These are phyloP conservation scores for Astragalus glycyphyllos DNA, from an alignment of 306 rosid species.

Conservation along the genomic window DNA sequence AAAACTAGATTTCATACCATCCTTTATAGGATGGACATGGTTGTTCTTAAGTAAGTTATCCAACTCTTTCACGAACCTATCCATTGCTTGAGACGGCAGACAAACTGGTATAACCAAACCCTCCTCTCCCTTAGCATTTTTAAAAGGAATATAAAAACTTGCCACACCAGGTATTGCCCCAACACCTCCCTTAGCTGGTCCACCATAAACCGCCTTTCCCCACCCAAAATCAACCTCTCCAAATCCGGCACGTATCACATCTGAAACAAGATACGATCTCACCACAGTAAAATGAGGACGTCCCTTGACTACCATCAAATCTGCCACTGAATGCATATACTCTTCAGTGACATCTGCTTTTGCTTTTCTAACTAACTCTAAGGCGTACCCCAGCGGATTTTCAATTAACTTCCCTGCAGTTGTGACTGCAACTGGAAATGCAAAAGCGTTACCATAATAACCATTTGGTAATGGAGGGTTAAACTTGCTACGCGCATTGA, in stretches of 20 bases:
- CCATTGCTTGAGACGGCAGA: conserved; percentile 17
- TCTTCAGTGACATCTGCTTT: conserved; percentile 58
- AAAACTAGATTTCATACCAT: no score
- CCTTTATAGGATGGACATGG: background rate
- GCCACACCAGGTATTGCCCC: background rate
- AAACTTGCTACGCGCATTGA: conserved; percentile 50
- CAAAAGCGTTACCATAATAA: conserved; percentile 67
- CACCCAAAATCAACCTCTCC: conserved; percentile 64
- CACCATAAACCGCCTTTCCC: conserved; percentile 23
- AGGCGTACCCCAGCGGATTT: conserved; percentile 54
- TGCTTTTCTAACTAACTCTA: conserved; percentile 59
- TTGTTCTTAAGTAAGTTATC: background rate
- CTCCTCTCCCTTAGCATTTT: conserved; percentile 30
- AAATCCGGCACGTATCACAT: conserved; percentile 59
- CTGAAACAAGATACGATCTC: conserved; percentile 55
- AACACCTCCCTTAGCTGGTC: conserved; percentile 11
- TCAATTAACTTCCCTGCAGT: conserved; percentile 49
- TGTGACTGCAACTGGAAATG: conserved; percentile 52
- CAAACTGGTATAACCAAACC: conserved; percentile 15
- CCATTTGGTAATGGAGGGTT: conserved; percentile 59
- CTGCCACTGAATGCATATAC: conserved; percentile 63
- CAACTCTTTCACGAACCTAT: conserved; percentile 23
- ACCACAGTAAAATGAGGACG: conserved; percentile 58
- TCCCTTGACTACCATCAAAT: conserved; percentile 53
- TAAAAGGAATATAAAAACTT: conserved; percentile 20